Base-by-base conservation (phyloP, 768 basidiomycete genomes). In the Botryobasidium botryosum region DNA sequence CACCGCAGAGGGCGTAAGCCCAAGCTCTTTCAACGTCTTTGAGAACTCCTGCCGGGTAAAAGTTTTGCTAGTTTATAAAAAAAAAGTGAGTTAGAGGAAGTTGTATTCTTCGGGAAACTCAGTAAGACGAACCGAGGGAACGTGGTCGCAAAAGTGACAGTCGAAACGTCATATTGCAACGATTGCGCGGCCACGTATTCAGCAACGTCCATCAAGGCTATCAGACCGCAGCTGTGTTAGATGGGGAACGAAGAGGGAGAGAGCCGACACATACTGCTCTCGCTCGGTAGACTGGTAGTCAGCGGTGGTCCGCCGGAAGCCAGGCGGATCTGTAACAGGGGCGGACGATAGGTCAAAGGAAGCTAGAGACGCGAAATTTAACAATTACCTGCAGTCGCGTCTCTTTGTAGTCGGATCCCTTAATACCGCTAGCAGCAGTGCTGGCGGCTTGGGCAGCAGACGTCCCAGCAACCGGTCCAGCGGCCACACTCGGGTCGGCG, bases 1-100 rank as follows among this genome's bases (percentile, higher is more conserved):
- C 59, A 88, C 88, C 42, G 90, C 88, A 44, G 86, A 90, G 1
- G 90, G 90, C 17, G 87, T 90, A 49, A 96, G 64, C 4, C 86
- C 90, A 24, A 92, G 70, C 45, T 87, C 83, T 47, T 74, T 74
- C 52, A 96, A 59, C 18, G 78, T 77, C 59, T 77, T 79, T n/a
- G 69, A 69, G 56, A 88, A 81, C 54, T 96, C 90, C 5, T 67
- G 62, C 3, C 60, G 64, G 20, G 72, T 58, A 58, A 85, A 94
- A 18, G 69, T 70, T 74, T 88, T 91, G 62, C 87, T 90, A 7
- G 31, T 21, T 21, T 10, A 28, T 13, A 27, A 33, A 7, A 27
- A 47, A n/a, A n/a, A 15, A 29, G 37, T 12, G 45, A 36, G 23
- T 18, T 10, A n/a, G 35, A 5, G 13, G 6, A 17, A 20, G 23